Conservation (phyloP, 257 asterid genomes). For the Prunella vulgaris region DNA sequence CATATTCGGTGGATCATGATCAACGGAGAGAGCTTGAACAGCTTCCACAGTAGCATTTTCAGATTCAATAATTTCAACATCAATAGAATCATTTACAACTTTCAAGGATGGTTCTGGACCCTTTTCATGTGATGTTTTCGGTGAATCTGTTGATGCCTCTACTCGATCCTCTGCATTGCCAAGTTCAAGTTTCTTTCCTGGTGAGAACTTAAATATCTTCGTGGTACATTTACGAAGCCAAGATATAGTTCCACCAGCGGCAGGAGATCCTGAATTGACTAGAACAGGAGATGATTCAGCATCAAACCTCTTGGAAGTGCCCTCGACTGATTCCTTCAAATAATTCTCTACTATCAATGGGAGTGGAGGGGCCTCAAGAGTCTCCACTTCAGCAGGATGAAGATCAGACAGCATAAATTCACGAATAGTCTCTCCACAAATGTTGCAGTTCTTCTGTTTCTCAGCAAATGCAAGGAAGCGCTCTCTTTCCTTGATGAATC, state of each 20-base stretch:
- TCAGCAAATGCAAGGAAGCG: slow-evolving; percentile 69
- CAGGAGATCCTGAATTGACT: slow-evolving; percentile 49
- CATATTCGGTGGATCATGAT: slow-evolving; percentile 29
- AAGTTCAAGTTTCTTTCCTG: slow-evolving; percentile 61
- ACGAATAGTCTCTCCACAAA: slow-evolving; percentile 64
- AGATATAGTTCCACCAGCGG: slow-evolving; percentile 72
- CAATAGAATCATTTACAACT: slow-evolving; percentile 53
- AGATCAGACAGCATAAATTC: slow-evolving; percentile 76
- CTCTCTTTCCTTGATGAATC: slow-evolving; percentile 73
- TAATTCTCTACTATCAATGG: slow-evolving; percentile 61
- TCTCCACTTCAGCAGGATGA: slow-evolving; percentile 45
- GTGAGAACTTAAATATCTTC: slow-evolving; percentile 68
- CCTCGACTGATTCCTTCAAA: slow-evolving; percentile 48
- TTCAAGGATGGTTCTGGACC: slow-evolving; percentile 41
- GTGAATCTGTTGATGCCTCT: slow-evolving; percentile 32
- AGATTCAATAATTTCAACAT: slow-evolving; percentile 41
- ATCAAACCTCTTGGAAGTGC: slow-evolving; percentile 31
- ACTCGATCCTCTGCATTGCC: slow-evolving; percentile 35
- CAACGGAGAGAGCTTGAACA: slow-evolving; percentile 43
- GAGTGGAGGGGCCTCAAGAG: slow-evolving; percentile 55
- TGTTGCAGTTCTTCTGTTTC: slow-evolving; percentile 60
- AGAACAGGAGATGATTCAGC: slow-evolving; percentile 42
- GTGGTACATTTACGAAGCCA: slow-evolving; percentile 92
- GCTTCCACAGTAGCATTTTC: slow-evolving; percentile 38
- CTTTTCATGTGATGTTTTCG: slow-evolving; percentile 31